Evolutionary conservation across 176 grass and related monocot genomes (phyloP).

Genomic region (Lolium perenne): DNA sequence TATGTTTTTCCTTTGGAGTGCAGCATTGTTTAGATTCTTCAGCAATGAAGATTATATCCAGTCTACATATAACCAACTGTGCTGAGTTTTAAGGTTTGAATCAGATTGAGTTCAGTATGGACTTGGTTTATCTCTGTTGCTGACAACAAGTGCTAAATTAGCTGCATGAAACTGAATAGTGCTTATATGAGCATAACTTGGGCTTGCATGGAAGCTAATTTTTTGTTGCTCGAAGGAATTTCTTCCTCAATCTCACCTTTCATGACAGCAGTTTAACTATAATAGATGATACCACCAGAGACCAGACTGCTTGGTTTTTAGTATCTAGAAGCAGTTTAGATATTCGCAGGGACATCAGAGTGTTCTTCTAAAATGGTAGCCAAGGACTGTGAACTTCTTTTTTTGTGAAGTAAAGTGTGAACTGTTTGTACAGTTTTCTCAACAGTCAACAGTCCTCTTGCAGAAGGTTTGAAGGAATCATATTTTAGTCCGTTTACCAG

Average conservation of each 20-base stretch:
- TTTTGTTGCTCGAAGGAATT: neutral
- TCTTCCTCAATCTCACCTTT: neutral
- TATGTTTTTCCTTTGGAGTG: neutral
- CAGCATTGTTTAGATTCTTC: constrained; percentile 11
- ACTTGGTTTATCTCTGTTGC: constrained; percentile 3
- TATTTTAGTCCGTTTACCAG: too few relatives aligned
- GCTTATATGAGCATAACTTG: neutral
- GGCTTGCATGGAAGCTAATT: neutral
- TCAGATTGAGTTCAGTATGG: neutral
- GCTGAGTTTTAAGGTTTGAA: neutral
- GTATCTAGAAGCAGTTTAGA: too few relatives aligned
- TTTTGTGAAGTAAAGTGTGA: too few relatives aligned
- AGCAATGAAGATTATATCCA: constrained; percentile 13
- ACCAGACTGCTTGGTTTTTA: too few relatives aligned
- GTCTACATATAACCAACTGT: neutral
- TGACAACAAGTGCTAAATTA: constrained; percentile 7
- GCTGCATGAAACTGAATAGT: neutral
- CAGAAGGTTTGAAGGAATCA: too few relatives aligned
- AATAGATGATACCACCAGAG: too few relatives aligned
- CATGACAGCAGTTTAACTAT: too few relatives aligned
- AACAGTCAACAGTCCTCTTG: too few relatives aligned
- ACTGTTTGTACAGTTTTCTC: too few relatives aligned
- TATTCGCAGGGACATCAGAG: too few relatives aligned
- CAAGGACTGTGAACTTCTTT: too few relatives aligned
- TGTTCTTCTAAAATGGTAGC: too few relatives aligned